Base-by-base conservation (phyloP, 768 basidiomycete species). In the Phanerochaete sordida region DNA sequence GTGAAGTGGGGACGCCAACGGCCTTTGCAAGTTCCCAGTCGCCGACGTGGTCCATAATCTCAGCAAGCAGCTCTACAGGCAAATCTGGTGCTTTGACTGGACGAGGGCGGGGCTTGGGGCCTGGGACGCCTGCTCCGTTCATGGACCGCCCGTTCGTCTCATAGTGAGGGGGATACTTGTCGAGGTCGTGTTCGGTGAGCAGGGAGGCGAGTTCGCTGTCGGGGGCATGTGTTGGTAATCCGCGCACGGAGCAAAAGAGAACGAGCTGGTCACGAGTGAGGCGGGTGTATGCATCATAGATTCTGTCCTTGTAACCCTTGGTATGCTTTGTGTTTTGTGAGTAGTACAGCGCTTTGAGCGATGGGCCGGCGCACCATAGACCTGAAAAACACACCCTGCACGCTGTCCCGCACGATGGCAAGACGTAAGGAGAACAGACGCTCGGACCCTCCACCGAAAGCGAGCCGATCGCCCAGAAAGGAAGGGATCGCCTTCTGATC, bases 1-100 rank as follows among this genome's bases (percentile, higher is more conserved):
- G 71, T 9, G 84, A 84, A 5, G 90, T 90, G 12, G 86, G 88
- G 1, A 93, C 76, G 21, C 86, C 84, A 35, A 94, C 83, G 15
- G 93, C 87, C 61, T 84, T 87, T 13, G 87, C 78, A 9, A 95
- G 84, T 65, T 93, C 89, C 91, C 92, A 95, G 70, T 92, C 87
- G 15, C 87, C 90, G 9, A 91, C 71, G 64, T 88, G 83, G 59
- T 93, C 88, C 72, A 93, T 72, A 61, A 93, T 91, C 52, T 88
- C 82, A 11, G 87, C 86, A 27, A 93, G 72, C 43, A 93, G 81
- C 70, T 93, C 91, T 56, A 87, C 77, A 0, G 91, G 91, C 33
- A 93, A 80, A 70, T 88, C 86, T 31, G 83, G 83, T 11, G 72
- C 70, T 57, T 66, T 69, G 35, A 64, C 72, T 54, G 70, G 76